phyloP scores from a whole-genome alignment of 441 rosid species.

The Hypseocharis bilobata region DNA sequence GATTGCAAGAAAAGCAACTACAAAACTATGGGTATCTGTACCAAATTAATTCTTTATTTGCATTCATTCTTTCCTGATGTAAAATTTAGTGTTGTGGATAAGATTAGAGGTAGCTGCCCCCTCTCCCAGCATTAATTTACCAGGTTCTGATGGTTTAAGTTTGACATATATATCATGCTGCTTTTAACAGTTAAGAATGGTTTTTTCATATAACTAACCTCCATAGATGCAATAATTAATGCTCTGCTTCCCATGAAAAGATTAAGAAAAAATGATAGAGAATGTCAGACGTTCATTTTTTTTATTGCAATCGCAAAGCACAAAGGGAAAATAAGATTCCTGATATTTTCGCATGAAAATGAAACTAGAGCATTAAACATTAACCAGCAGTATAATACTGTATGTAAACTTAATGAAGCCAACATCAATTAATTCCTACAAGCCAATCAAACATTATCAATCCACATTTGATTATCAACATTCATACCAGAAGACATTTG shows the following conservation, averaged over 20 bases:
- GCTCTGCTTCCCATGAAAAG: neutral
- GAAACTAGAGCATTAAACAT: neutral
- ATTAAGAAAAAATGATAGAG: neutral
- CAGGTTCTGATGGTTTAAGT: neutral
- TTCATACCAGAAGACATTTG: conserved; percentile 88
- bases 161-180: neutral
- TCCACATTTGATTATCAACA: conserved; percentile 1
- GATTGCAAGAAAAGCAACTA: neutral
- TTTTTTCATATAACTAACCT: neutral
- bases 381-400: neutral
- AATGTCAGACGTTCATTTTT: neutral
- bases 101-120: neutral
- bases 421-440: neutral
- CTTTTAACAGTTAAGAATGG: neutral
- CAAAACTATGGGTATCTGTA: neutral
- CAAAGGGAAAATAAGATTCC: neutral
- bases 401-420: neutral
- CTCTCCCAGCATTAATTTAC: neutral
- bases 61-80: neutral
- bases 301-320: neutral
- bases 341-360: neutral
- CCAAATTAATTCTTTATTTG: neutral
- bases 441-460: conserved; percentile 12
- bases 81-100: neutral
- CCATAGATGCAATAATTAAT: neutral